Evolutionary conservation across 768 basidiomycete species (phyloP), one percentile per base, ranked within the genome.

Genomic region (Steccherinum ochraceum): DNA sequence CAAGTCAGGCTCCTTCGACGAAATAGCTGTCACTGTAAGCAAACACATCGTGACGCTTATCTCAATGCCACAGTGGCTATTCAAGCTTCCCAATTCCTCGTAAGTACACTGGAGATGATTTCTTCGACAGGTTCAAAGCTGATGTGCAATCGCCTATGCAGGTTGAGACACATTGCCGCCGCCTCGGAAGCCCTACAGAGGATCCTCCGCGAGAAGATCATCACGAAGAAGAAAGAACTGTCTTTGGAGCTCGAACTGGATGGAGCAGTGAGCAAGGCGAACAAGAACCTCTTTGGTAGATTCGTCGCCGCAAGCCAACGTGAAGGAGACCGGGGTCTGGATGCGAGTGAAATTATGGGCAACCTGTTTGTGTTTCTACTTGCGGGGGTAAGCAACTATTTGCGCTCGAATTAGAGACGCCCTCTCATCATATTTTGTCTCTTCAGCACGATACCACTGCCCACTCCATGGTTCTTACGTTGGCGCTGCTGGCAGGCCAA

Each of bases 401-500:
- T 2, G 35, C 20, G 10, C 24, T 19, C 27, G 3, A 18, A 21
- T 19, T 4, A 12, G 10, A 5, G 10, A 24, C 19, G 11, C 12
- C 11, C 12, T 4, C 35, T 5, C 20, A 24, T 21, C 12, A 4
- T 12, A 25, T 20, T 39, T 11, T 39, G 11, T 11, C 35, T n/a
- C 11, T 16, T 5, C 27, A 52, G 51, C 51, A 52, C 23, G 52
- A 64, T 20, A 64, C 64, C 0, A 62, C 64, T 4, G 59, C 63
- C 3, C 56, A 61, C 49, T 50, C 63, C 10, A 21, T 66, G 16
- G 46, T 57, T 0, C 53, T 57, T 21, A 48, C 60, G 10, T 53
- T 64, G 43, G 57, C 52, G 10, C 42, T 66, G 30, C 55, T 66
- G 24, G 63, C 63, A 0, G 13, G 60, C 12, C 53, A 66, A 40